phyloP scores from a whole-genome alignment of 331 rosid species.

The Quercus phellos region DNA sequence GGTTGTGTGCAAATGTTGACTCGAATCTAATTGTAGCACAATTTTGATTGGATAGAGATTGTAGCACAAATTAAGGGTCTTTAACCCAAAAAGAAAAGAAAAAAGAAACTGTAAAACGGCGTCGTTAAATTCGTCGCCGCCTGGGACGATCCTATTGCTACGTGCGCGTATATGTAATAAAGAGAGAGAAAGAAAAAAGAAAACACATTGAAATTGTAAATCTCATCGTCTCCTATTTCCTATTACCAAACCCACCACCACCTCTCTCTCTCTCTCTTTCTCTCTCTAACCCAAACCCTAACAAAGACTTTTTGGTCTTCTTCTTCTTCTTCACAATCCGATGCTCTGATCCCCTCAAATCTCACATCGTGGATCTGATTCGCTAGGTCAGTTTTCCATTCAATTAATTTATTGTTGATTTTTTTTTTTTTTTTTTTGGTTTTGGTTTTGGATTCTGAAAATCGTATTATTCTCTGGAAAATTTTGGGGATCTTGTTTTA shows the following conservation, averaged over 20 bases:
- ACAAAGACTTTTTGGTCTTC: slow-evolving; percentile 13
- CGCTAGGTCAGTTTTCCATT: slow-evolving; percentile 23
- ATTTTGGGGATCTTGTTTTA: slow-evolving; percentile 40
- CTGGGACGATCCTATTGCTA: background rate
- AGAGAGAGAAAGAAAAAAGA: background rate
- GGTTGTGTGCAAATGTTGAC: no score
- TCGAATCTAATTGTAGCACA: no score
- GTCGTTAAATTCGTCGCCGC: slow-evolving; percentile 28
- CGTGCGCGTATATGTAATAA: background rate
- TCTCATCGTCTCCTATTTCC: slow-evolving; percentile 37
- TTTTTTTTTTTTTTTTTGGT: background rate
- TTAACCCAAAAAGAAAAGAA: background rate
- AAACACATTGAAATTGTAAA: slow-evolving; percentile 21
- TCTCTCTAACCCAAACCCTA: slow-evolving; percentile 49
- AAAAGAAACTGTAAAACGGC: slow-evolving; percentile 7
- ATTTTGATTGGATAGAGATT: no score
- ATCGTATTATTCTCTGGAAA: background rate
- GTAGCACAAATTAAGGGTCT: background rate
- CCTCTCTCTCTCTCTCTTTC: slow-evolving; percentile 4
- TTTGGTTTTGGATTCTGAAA: background rate
- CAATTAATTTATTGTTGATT: no score
- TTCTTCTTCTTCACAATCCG: slow-evolving; percentile 10
- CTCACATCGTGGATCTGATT: slow-evolving; percentile 24
- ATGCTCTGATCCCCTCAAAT: slow-evolving; percentile 4
- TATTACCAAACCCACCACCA: slow-evolving; percentile 10